Conservation (phyloP, 768 basidiomycete species). For the Tulasnella sp. region DNA sequence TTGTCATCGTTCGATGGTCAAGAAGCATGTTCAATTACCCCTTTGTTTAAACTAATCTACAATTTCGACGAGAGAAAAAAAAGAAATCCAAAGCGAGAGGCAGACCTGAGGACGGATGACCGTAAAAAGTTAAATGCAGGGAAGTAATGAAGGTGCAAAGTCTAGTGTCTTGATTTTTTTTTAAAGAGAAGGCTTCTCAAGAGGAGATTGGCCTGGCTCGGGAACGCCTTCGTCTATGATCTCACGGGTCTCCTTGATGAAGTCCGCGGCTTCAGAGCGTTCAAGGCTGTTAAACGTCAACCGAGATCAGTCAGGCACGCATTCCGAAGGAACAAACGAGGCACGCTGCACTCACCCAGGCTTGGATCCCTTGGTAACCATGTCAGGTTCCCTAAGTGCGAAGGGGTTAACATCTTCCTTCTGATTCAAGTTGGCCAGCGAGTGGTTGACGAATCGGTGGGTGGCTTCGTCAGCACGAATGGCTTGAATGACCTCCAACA, state of each 20-base stretch:
- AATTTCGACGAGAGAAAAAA: neutral
- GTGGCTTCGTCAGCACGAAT: constrained; percentile 20
- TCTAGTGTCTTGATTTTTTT: neutral
- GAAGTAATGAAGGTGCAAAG: neutral
- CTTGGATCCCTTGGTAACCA: constrained; percentile 73
- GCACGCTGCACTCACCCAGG: constrained; percentile 54
- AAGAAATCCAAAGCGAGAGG: neutral
- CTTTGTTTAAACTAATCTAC: no score
- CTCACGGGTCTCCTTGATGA: constrained; percentile 58
- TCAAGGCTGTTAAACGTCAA: constrained; percentile 51
- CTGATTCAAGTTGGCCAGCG: constrained; percentile 78
- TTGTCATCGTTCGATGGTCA: no score
- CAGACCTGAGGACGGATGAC: neutral
- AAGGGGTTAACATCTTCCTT: constrained; percentile 84
- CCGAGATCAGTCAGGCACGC: neutral
- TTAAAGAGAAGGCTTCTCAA: constrained; percentile 16
- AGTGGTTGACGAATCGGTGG: constrained; percentile 82
- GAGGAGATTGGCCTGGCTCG: neutral
- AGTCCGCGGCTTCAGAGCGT: constrained; percentile 61
- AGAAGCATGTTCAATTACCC: no score
- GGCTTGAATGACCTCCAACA: constrained; percentile 9
- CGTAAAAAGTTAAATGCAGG: neutral
- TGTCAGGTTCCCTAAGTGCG: constrained; percentile 82
- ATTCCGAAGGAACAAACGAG: neutral
- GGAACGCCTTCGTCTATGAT: constrained; percentile 43